phyloP scores from a whole-genome alignment of 768 basidiomycete genomes.

The Leccinum incarnatum region DNA sequence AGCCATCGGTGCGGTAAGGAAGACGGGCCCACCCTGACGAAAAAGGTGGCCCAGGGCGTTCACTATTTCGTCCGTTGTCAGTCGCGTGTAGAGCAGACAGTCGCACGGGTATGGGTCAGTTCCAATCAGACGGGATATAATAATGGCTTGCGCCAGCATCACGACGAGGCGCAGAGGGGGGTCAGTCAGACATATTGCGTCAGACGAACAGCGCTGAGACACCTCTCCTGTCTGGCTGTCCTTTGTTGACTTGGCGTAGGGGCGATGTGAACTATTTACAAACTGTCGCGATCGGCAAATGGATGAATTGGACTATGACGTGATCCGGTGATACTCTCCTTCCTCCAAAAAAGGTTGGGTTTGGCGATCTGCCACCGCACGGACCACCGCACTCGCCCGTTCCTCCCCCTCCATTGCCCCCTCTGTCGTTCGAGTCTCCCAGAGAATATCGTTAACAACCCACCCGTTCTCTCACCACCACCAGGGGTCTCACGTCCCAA shows the following conservation, averaged over 20 bases:
- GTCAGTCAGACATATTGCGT: neutral
- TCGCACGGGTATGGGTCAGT: neutral
- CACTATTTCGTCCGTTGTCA: conserved; percentile 17
- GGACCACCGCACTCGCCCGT: conserved; percentile 14
- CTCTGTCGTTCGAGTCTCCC: neutral
- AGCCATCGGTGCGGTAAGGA: neutral
- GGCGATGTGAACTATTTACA: conserved; percentile 12
- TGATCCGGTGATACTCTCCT: conserved; percentile 29
- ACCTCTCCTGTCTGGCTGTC: neutral
- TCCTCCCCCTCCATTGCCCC: neutral
- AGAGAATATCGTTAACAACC: neutral
- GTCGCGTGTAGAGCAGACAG: neutral
- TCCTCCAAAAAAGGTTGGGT: conserved; percentile 13
- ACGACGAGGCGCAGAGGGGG: neutral
- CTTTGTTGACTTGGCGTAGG: neutral
- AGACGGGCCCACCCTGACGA: neutral
- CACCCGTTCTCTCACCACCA: conserved; percentile 3
- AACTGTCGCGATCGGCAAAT: conserved; percentile 31
- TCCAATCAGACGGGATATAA: conserved; percentile 6
- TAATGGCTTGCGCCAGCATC: neutral
- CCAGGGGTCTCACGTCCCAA: conserved; percentile 3
- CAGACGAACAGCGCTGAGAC: neutral
- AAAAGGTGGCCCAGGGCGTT: neutral
- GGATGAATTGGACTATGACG: conserved; percentile 30
- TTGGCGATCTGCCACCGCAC: conserved; percentile 32